Percentiles rank a stretch among this genome's conserved stretches.
Conservation (phyloP, 179 eudicot genomes). For the Camellia oleifera region DNA sequence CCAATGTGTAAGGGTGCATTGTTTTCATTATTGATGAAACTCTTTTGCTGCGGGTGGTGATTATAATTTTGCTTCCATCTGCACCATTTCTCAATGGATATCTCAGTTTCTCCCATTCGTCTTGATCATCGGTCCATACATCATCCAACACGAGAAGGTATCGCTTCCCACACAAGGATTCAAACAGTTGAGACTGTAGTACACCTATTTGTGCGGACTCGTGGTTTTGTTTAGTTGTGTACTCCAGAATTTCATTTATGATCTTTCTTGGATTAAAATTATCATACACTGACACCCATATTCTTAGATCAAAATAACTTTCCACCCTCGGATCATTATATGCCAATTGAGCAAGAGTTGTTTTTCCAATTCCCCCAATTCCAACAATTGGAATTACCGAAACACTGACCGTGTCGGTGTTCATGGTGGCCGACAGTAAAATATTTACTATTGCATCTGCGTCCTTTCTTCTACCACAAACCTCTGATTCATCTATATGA, state of each 20-base stretch:
- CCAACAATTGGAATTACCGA: slow-evolving; percentile 5
- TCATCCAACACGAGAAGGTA: slow-evolving; percentile 18
- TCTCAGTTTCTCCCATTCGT: slow-evolving; percentile 8
- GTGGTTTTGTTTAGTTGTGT: background rate
- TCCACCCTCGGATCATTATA: slow-evolving; percentile 9
- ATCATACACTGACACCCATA: slow-evolving; percentile 14
- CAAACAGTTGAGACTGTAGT: background rate
- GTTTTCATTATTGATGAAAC: slow-evolving; percentile 10
- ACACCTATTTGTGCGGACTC: background rate
- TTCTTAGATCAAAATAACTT: background rate
- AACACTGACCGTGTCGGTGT: background rate
- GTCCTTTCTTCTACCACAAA: slow-evolving; percentile 12
- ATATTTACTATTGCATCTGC: background rate
- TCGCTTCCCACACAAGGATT: background rate
- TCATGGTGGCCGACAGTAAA: background rate
- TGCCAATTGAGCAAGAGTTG: slow-evolving; percentile 6
- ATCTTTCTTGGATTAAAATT: background rate
- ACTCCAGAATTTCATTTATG: background rate
- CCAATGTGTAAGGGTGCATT: background rate
- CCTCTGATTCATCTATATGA: background rate
- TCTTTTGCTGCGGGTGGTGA: slow-evolving; percentile 13
- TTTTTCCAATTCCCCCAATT: slow-evolving; percentile 16
- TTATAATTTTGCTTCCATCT: slow-evolving; percentile 7
- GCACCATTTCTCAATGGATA: slow-evolving; percentile 6
- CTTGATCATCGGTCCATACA: slow-evolving; percentile 13